A percentile compares a stretch with the other conserved stretches of the same genome.
These are phyloP conservation scores for Candida sonorensis DNA, from an alignment of 805 yeast genomes.

Conservation along the genomic window DNA sequence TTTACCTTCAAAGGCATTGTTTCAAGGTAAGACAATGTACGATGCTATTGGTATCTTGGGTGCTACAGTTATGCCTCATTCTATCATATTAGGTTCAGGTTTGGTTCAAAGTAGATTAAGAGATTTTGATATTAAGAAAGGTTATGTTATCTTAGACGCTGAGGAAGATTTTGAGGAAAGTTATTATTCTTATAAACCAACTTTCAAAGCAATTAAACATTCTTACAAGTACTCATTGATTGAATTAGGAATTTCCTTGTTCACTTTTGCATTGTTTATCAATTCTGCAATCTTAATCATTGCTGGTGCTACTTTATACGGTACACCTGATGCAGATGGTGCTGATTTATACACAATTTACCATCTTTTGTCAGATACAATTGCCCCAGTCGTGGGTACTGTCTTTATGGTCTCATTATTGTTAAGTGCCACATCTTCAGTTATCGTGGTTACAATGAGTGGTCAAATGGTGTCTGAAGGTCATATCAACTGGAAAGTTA, in stretches of 20 bases:
- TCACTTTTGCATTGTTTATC: constrained; percentile 76
- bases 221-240: constrained; percentile 60
- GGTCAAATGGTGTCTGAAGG: constrained; percentile 90
- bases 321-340: constrained; percentile 49
- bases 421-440: constrained; percentile 77
- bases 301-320: constrained; percentile 68
- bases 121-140: constrained; percentile 35
- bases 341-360: constrained; percentile 78
- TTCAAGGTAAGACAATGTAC: constrained; percentile 36
- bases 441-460: constrained; percentile 83
- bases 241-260: constrained; percentile 59
- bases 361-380: constrained; percentile 41
- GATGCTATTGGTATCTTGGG: constrained; percentile 43
- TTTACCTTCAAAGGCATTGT: constrained; percentile 36
- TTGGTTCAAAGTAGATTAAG: constrained; percentile 42
- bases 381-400: constrained; percentile 73
- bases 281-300: constrained; percentile 74
- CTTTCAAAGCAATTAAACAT: constrained; percentile 57
- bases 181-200: constrained; percentile 53
- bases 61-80: constrained; percentile 47
- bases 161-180: constrained; percentile 28
- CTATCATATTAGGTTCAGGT: constrained; percentile 42
- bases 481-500: constrained; percentile 67
- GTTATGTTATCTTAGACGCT: constrained; percentile 21
- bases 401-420: constrained; percentile 75